phyloP scores from a whole-genome alignment of 2,329 filamentous ascomycete species.

The Colletotrichum sp. region DNA sequence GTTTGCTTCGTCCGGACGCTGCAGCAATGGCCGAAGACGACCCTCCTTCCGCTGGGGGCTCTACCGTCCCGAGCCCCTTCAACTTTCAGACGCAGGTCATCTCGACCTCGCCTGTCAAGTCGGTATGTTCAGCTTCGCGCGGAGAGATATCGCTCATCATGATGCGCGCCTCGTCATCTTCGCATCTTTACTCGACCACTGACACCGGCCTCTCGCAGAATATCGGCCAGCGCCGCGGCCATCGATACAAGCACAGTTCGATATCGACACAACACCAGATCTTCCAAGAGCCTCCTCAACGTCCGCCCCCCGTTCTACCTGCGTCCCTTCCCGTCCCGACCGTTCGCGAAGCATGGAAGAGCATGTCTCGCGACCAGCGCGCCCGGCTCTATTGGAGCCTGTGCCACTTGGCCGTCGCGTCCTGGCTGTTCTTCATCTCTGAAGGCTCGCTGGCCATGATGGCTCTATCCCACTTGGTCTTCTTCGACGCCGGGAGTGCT shows the following conservation, averaged over 20 bases:
- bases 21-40: conserved; percentile 41
- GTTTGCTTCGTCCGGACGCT: conserved; percentile 24
- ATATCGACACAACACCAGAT: conserved; percentile 90
- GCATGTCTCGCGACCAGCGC: conserved; percentile 89
- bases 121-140: conserved; percentile 57
- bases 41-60: conserved; percentile 23
- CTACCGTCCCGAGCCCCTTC: conserved; percentile 71
- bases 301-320: conserved; percentile 86
- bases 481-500: conserved; percentile 94
- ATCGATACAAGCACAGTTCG: conserved; percentile 97
- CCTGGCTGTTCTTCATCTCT: conserved; percentile 84
- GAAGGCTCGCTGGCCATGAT: conserved; percentile 89
- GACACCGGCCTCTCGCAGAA: conserved; percentile 57
- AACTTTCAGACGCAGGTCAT: conserved; percentile 90
- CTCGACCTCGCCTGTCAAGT: conserved; percentile 77
- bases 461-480: conserved; percentile 88
- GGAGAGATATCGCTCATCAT: not conserved
- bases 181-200: not conserved
- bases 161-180: not conserved
- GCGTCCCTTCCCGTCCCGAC: conserved; percentile 93
- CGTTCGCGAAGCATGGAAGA: conserved; percentile 82
- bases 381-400: conserved; percentile 86
- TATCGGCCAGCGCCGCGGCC: conserved; percentile 88
- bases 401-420: conserved; percentile 83
- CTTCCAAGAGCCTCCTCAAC: conserved; percentile 87